Conservation (phyloP, 179 eudicot genomes). For the Silene coronaria region DNA sequence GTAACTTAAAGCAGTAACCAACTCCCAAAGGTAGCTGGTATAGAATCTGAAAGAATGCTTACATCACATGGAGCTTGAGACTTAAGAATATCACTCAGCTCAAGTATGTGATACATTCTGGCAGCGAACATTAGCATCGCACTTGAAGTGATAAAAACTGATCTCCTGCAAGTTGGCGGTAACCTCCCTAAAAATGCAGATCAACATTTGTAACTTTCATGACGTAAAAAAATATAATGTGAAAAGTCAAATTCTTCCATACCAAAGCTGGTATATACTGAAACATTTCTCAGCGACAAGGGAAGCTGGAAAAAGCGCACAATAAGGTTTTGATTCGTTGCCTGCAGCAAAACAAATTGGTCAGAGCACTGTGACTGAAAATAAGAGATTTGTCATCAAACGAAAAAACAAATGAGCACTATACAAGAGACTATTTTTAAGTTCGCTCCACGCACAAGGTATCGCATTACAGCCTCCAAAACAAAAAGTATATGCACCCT, state of each 20-base stretch:
- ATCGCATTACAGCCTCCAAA: no score
- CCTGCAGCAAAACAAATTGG: constrained; percentile 41
- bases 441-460: no score
- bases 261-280: constrained; percentile 59
- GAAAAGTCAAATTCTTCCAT: constrained; percentile 16
- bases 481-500: no score
- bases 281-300: constrained; percentile 58
- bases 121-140: constrained; percentile 85
- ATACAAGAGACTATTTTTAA: neutral
- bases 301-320: constrained; percentile 86
- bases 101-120: constrained; percentile 64
- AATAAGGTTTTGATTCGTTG: constrained; percentile 38
- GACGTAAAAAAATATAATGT: neutral
- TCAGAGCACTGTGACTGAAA: no score
- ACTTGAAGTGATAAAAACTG: constrained; percentile 55
- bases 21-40: no score
- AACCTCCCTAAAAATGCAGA: constrained; percentile 41
- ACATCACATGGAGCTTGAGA: constrained; percentile 54
- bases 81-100: constrained; percentile 46
- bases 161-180: constrained; percentile 67
- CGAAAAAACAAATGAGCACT: neutral
- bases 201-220: neutral
- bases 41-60: constrained; percentile 28
- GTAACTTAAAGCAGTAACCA: no score
- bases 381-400: no score